Percentiles rank a stretch among this genome's conserved stretches.
These are phyloP conservation scores for Rhodosporidiobolus odoratus DNA, from an alignment of 768 basidiomycete species.

Conservation along the genomic window DNA sequence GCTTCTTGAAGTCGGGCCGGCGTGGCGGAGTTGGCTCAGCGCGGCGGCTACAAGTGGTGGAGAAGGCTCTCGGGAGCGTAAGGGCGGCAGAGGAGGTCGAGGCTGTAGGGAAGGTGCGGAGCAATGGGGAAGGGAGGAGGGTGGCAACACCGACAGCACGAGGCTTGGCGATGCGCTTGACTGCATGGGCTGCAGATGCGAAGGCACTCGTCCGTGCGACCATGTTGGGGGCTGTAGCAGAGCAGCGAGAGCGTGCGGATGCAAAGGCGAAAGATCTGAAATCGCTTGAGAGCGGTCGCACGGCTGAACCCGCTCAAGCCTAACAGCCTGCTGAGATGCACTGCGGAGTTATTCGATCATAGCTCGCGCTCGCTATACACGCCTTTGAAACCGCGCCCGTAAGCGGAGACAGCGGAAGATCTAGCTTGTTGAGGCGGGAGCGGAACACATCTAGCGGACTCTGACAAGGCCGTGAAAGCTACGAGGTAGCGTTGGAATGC, in stretches of 20 bases:
- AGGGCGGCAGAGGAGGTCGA: neutral
- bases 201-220: neutral
- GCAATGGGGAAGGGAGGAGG: neutral
- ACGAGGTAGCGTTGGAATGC: no score
- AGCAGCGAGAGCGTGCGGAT: neutral
- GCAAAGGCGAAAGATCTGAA: neutral
- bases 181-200: neutral
- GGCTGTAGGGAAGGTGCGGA: neutral
- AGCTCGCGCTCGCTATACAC: no score
- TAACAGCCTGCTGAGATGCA: no score
- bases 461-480: no score
- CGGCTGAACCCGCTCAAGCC: no score
- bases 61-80: slow-evolving; percentile 4
- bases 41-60: neutral
- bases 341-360: no score
- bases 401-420: no score
- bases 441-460: no score
- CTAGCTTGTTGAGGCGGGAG: no score
- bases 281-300: neutral
- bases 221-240: neutral
- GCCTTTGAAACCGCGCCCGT: no score
- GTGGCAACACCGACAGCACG: slow-evolving; percentile 1
- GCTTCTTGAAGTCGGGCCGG: slow-evolving; percentile 39
- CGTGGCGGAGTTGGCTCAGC: slow-evolving; percentile 13
- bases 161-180: slow-evolving; percentile 3